Base-by-base conservation (phyloP, 2,329 filamentous ascomycete genomes). In the Fusarium sp. region DNA sequence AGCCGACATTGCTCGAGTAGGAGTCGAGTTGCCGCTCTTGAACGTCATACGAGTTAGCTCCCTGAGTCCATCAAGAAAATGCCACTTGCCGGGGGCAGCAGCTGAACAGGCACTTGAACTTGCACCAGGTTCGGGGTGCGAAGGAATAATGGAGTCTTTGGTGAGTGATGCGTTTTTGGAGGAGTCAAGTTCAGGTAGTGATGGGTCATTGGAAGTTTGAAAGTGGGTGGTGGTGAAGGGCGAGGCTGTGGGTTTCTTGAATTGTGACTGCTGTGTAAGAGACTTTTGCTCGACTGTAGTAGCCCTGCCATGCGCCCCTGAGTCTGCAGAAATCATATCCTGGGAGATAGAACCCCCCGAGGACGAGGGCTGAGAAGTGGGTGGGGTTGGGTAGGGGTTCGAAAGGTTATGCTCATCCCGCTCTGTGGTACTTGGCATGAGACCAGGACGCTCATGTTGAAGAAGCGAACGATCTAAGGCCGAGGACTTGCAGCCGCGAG, bases 11-110 rank as follows among this genome's bases (percentile, higher is more conserved):
- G 94, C 92, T 82, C 95, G 91, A 69, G 93, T 95, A 57, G 95
- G 97, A 73, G 95, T 94, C 65, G 94, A 91, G 73, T 93, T 92
- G 74, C 93, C 96, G 85, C 93, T 97, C 94, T 98, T 97, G 85
- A 89, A 84, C 81, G 89, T 74, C 76, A 76, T 88, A 87, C 90
- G 87, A 89, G 94, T 98, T 93, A 98, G 94, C 92, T 91, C 92
- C 85, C 89, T 92, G 81, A 92, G 86, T 84, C 88, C 86, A 81
- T 88, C 85, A 85, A 88, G 84, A 78, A 89, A 89, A 79, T 87
- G 86, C 81, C 88, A 90, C 78, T 87, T 81, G 78, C 80, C 80
- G 71, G 79, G 78, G 70, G 77, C 77, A 67, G 80, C 75, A 70
- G 77, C 74, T 75, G 78, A 70, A 68, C 77, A 75, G 68, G 78